Evolutionary conservation across 2,329 filamentous ascomycete genomes (phyloP), one percentile per base, ranked within the genome.

Genomic region (Lachnellula suecica): DNA sequence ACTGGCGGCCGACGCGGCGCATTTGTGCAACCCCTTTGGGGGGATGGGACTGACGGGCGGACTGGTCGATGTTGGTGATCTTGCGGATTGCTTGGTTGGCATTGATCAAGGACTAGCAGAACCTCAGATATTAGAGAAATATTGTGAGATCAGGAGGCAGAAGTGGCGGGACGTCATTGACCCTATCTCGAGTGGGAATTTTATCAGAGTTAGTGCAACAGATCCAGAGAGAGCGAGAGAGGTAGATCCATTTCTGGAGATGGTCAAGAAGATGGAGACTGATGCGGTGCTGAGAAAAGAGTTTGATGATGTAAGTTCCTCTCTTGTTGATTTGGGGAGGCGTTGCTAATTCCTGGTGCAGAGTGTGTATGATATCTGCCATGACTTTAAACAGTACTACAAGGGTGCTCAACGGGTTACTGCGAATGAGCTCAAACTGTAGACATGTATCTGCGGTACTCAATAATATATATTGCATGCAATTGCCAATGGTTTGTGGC

Each of bases 31-130:
- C 55, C 74, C 74, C 38, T 77, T 75, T 68, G 83, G 83, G 43
- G 83, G 83, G 1, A 70, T 85, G 19, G 83, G 83, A 2, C 76
- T 86, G 42, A 85, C 82, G 0, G 82, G 83, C 6, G 83, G 83
- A 0, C 82, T 87, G 52, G 80, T 81, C 17, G 83, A 86, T 56
- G 74, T 84, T 2, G 81, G 80, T 9, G 79, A 80, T 1, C 73
- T 87, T 5, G 82, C 76, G 57, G 82, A 87, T 58, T 84, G 81
- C 59, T 72, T 87, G 15, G 63, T 58, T 11, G 71, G 68, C 1
- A 71, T 74, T 2, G 62, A 71, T 44, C 59, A 67, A 17, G 67
- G 66, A 1, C 53, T 67, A 3, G 64, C 71, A 1, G 66, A 69
- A 44, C 66, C 70, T 6, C 61, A 47, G 2, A 73, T 74, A 27